These are phyloP conservation scores for Fraxinus sp. DNA, from an alignment of 305 asterid species.

Conservation along the genomic window DNA sequence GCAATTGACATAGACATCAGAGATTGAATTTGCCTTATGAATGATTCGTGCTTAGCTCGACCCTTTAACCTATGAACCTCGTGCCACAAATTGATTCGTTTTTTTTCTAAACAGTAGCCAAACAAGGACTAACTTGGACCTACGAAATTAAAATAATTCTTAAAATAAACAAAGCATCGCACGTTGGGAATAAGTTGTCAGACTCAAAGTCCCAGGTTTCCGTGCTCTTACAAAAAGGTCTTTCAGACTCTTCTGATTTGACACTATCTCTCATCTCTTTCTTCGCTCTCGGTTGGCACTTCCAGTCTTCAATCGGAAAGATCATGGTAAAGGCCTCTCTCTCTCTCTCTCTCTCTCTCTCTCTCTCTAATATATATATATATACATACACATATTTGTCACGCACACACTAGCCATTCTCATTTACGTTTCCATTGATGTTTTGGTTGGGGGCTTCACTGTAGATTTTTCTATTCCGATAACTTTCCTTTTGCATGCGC, in stretches of 20 bases:
- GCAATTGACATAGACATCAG: not conserved
- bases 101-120: too few species aligned
- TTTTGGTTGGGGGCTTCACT: slow-evolving; percentile 7
- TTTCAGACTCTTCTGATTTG: not conserved
- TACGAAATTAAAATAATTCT: not conserved
- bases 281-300: not conserved
- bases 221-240: slow-evolving; percentile 1
- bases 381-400: too few species aligned
- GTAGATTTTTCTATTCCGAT: not conserved
- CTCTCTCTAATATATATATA: too few species aligned
- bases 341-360: not conserved
- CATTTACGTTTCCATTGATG: slow-evolving; percentile 7
- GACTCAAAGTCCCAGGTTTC: slow-evolving; percentile 17
- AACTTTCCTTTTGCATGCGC: not conserved
- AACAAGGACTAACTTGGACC: not conserved
- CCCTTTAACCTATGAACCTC: not conserved
- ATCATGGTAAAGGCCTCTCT: not conserved
- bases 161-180: not conserved
- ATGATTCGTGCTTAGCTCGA: not conserved
- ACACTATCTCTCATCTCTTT: not conserved
- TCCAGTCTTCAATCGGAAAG: not conserved
- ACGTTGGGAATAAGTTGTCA: not conserved
- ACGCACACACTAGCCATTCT: not conserved
- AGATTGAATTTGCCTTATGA: not conserved
- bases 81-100: not conserved